Percentiles rank a stretch among this genome's conserved stretches.
These are phyloP conservation scores for Hypsizygus ulmarius DNA, from an alignment of 1,284 basidiomycete species.

Conservation along the genomic window DNA sequence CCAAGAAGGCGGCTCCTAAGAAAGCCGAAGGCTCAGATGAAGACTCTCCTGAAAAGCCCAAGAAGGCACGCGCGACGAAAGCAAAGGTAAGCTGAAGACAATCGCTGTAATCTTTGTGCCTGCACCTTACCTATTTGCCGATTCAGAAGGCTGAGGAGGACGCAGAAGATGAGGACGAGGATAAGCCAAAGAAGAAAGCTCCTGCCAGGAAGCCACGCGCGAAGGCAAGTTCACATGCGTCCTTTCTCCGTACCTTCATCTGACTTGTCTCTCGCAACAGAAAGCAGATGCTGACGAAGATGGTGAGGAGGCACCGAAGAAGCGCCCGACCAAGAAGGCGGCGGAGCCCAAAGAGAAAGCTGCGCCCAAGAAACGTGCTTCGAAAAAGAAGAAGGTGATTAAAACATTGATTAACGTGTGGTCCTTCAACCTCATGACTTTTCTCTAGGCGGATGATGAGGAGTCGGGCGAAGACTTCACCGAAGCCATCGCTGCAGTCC, in stretches of 20 bases:
- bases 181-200: slow-evolving; percentile 32
- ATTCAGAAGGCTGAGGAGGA: slow-evolving; percentile 20
- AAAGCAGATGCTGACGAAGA: slow-evolving; percentile 37
- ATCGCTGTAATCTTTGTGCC: background rate
- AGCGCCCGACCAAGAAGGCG: slow-evolving; percentile 36
- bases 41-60: slow-evolving; percentile 38
- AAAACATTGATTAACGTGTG: background rate
- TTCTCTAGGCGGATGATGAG: slow-evolving; percentile 30
- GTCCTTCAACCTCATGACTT: background rate
- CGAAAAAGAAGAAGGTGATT: slow-evolving; percentile 37
- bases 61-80: slow-evolving; percentile 30
- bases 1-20: slow-evolving; percentile 20
- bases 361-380: slow-evolving; percentile 35
- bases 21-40: slow-evolving; percentile 32
- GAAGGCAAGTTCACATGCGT: slow-evolving; percentile 30
- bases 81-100: slow-evolving; percentile 10
- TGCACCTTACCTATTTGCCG: background rate
- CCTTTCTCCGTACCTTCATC: background rate
- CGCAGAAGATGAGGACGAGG: slow-evolving; percentile 26
- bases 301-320: slow-evolving; percentile 43
- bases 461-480: slow-evolving; percentile 43
- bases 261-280: slow-evolving; percentile 23
- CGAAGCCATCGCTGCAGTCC: slow-evolving; percentile 36
- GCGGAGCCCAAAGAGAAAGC: slow-evolving; percentile 31
- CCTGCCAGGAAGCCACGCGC: slow-evolving; percentile 36